Evolutionary conservation across 176 grass and related monocot species (phyloP), one percentile per base, ranked within the genome.

Genomic region (Poa annua): DNA sequence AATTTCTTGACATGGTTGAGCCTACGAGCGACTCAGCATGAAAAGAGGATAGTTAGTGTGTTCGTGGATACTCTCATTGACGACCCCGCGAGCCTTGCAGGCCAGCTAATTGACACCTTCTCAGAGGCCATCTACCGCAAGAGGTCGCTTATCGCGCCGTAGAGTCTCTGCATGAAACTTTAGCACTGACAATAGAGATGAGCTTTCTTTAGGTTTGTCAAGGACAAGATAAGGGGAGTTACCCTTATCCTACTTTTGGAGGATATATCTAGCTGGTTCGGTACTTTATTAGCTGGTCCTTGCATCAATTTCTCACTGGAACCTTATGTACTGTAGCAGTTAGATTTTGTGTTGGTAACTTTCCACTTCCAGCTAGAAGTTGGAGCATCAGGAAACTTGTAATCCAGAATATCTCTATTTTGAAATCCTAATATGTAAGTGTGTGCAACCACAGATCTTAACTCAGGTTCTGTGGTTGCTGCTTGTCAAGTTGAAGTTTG

Each of bases 1-100:
- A 92, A 90, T 71, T 92, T 92, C 60, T 49, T 92, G 54, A 90
- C 91, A 51, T 92, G 91, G 87, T 84, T 92, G n/a, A 87, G 87
- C 66, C 34, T 92, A 52, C 77, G 84, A 51, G 84, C 91, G 22
- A 92, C 71, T 16, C 70, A 12, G 2, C 79, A 78, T 22, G 84
- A 85, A 77, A 87, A 77, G 60, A 81, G 48, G 39, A 54, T 87
- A 57, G 77, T 92, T n/a, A 38, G n/a, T 32, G 77, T 85, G 17
- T 87, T 87, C 16, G 24, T 74, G 45, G 71, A 74, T 57, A 85
- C 63, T 73, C 66, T 92, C 17, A 85, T 87, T 13, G 81, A 90
- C 17, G 81, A 92, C 38, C 71, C 71, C 9, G 47, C 47, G 9
- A 74, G 71, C 71, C 47, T 74, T 5, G 71, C 71, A 3, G 25